These are phyloP conservation scores for Nothophaeocryptopus gaeumannii DNA, from an alignment of 2,329 filamentous ascomycete genomes.

Conservation along the genomic window DNA sequence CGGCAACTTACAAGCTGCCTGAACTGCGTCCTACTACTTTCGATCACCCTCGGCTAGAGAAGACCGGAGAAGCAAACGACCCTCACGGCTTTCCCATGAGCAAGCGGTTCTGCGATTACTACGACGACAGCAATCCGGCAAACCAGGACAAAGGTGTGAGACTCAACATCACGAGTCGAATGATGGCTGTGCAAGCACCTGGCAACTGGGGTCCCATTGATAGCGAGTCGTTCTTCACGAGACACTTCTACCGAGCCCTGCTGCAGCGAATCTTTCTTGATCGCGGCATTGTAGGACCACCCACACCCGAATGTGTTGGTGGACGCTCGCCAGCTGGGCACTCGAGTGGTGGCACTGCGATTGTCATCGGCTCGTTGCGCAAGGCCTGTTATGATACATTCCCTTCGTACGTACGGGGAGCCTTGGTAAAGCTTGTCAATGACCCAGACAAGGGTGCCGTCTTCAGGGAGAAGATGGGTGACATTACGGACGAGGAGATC, in stretches of 20 bases:
- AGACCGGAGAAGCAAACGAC: constrained; percentile 71
- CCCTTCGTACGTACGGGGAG: constrained; percentile 73
- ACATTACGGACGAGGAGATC: constrained; percentile 73
- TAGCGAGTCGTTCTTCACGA: constrained; percentile 82
- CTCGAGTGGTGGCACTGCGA: constrained; percentile 57
- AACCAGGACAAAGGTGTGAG: constrained; percentile 60
- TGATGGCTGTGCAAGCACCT: constrained; percentile 97
- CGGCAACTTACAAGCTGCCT: constrained; percentile 81
- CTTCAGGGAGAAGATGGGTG: constrained; percentile 63
- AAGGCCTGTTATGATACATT: constrained; percentile 79
- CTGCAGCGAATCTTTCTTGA: constrained; percentile 92
- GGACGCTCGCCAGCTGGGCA: constrained; percentile 35
- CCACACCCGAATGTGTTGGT: constrained; percentile 32
- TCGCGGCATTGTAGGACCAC: constrained; percentile 67
- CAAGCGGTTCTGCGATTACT: constrained; percentile 57
- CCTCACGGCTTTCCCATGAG: constrained; percentile 95
- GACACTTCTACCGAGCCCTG: constrained; percentile 88
- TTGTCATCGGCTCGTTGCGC: constrained; percentile 81
- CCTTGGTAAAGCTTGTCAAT: constrained; percentile 68
- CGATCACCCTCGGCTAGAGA: constrained; percentile 62
- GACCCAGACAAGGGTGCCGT: constrained; percentile 58
- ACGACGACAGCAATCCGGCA: constrained; percentile 14
- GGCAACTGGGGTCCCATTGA: constrained; percentile 83
- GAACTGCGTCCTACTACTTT: constrained; percentile 60
- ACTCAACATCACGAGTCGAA: constrained; percentile 91